Percentiles rank a stretch among this genome's conserved stretches.
phyloP scores from a whole-genome alignment of 371 early-diverging fungal species.

The Mucor sp. region DNA sequence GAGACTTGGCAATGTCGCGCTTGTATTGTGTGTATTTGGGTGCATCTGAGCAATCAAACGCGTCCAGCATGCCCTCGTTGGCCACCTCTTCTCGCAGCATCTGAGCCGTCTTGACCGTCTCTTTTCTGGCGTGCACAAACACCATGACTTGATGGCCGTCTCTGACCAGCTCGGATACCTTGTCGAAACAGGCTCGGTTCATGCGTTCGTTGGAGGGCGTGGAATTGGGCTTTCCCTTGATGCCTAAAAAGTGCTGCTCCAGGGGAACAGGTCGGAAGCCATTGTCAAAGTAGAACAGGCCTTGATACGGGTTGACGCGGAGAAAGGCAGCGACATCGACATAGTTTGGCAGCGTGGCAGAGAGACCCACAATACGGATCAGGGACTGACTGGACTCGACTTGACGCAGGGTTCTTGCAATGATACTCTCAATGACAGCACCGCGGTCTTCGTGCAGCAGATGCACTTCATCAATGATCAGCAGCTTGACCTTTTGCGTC shows the following conservation, averaged over 20 bases:
- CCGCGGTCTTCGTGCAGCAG: constrained; percentile 98
- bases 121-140: constrained; percentile 98
- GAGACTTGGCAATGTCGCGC: constrained; percentile 60
- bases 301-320: constrained; percentile 88
- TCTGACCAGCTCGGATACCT: constrained; percentile 72
- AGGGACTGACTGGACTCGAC: constrained; percentile 90
- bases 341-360: constrained; percentile 99
- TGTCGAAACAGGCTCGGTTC: constrained; percentile 88
- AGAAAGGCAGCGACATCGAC: constrained; percentile 96
- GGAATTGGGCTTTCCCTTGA: constrained; percentile 88
- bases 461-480: constrained; percentile 99
- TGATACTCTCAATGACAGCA: constrained; percentile 96
- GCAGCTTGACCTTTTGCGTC: constrained; percentile 82
- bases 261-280: constrained; percentile 96
- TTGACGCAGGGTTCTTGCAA: constrained; percentile 94
- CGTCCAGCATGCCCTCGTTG: constrained; percentile 55
- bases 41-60: constrained; percentile 45
- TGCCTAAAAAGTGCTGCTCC: constrained; percentile 93
- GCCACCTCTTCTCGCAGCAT: constrained; percentile 77
- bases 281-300: constrained; percentile 95
- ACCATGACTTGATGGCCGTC: constrained; percentile 97
- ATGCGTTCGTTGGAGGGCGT: constrained; percentile 65
- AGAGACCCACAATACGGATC: constrained; percentile 98
- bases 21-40: constrained; percentile 29
- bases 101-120: constrained; percentile 92